Evolutionary conservation across 257 asterid genomes (phyloP).

Genomic region (Forsythia suspensa): DNA sequence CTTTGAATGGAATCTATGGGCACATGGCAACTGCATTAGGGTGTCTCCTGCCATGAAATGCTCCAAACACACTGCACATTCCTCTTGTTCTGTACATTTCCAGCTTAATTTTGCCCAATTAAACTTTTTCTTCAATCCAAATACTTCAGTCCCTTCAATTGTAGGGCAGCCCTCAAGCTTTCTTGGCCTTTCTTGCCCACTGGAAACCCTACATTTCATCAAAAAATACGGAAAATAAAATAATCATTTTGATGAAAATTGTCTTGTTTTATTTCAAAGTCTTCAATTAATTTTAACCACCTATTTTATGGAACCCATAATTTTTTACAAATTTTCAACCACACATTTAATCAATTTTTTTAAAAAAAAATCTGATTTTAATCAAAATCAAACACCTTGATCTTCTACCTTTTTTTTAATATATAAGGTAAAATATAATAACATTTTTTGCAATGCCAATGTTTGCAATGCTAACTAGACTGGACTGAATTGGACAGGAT

Average conservation of each 20-base stretch:
- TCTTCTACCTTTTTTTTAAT: neutral
- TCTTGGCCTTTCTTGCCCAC: conserved; percentile 19
- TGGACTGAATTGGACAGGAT: neutral
- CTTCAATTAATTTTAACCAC: no score
- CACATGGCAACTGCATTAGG: conserved; percentile 66
- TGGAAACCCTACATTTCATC: conserved; percentile 13
- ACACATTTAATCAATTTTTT: no score
- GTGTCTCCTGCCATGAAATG: conserved; percentile 36
- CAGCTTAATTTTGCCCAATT: conserved; percentile 59
- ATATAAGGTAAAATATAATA: no score
- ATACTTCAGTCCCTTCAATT: conserved; percentile 16
- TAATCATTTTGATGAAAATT: neutral
- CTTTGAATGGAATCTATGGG: conserved; percentile 61
- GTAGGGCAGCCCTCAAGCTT: conserved; percentile 19
- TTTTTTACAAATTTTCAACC: no score
- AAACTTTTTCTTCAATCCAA: conserved; percentile 39
- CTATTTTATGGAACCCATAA: no score
- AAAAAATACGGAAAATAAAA: neutral
- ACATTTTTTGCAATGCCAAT: neutral
- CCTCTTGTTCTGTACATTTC: conserved; percentile 62
- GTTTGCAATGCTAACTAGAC: no score
- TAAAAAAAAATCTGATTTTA: no score
- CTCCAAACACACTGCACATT: conserved; percentile 82
- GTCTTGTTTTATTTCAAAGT: no score
- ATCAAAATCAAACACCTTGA: neutral